These are phyloP conservation scores for Bryum argenteum DNA, from an alignment of 225 moss, liverwort and hornwort genomes.

Conservation along the genomic window DNA sequence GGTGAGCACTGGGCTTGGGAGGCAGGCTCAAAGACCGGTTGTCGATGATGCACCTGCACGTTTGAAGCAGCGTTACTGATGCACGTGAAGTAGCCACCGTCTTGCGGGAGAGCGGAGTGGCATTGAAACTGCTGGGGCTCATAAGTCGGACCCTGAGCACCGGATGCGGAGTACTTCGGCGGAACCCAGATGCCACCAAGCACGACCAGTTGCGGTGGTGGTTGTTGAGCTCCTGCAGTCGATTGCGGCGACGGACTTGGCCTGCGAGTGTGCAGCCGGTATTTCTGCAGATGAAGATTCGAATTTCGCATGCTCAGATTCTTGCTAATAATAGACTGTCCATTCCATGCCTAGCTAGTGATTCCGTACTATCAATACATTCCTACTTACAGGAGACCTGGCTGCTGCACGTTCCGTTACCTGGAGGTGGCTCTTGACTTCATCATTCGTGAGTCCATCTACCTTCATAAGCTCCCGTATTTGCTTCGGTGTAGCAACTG, in stretches of 20 bases:
- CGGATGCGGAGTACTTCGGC: conserved; percentile 60
- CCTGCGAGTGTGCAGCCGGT: conserved; percentile 77
- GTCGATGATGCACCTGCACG: conserved; percentile 36
- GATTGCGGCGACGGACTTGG: conserved; percentile 72
- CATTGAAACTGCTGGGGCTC: conserved; percentile 47
- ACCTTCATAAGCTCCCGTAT: conserved; percentile 99
- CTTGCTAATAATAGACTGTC: too few relatives aligned
- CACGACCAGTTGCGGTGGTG: conserved; percentile 72
- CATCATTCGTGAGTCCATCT: conserved; percentile 95
- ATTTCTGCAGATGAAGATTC: conserved; percentile 65
- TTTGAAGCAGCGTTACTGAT: conserved; percentile 39
- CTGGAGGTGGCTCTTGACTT: conserved; percentile 98
- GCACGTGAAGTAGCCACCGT: conserved; percentile 60
- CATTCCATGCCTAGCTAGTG: too few relatives aligned
- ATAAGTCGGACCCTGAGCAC: conserved; percentile 44
- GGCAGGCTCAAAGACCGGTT: conserved; percentile 51
- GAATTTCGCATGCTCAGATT: not conserved
- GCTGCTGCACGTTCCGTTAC: conserved; percentile 30
- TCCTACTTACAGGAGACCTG: too few relatives aligned
- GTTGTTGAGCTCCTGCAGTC: conserved; percentile 33
- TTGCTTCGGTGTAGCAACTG: conserved; percentile 97
- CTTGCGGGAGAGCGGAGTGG: conserved; percentile 65
- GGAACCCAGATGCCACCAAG: conserved; percentile 90
- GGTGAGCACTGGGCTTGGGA: conserved; percentile 82
- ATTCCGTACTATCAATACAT: too few relatives aligned